Evolutionary conservation across 805 yeast species (phyloP).

Genomic region (Torulaspora franciscae): DNA sequence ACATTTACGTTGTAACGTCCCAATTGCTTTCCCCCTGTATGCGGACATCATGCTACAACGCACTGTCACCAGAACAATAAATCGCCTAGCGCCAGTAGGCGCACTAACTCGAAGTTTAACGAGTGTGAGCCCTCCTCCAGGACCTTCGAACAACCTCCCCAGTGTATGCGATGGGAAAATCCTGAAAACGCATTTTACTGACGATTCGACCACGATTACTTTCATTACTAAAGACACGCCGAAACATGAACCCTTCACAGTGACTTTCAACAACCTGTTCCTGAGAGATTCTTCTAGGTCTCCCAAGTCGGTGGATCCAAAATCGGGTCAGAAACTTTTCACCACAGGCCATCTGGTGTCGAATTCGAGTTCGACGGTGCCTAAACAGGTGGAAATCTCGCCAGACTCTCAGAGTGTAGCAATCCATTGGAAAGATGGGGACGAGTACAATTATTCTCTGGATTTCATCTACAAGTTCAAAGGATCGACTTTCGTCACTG

Average conservation of each 20-base stretch:
- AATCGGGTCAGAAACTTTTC: slow-evolving; percentile 57
- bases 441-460: slow-evolving; percentile 40
- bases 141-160: background rate
- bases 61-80: slow-evolving; percentile 1
- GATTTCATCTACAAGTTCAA: slow-evolving; percentile 46
- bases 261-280: slow-evolving; percentile 48
- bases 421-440: slow-evolving; percentile 49
- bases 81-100: background rate
- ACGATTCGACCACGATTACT: slow-evolving; percentile 26
- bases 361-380: slow-evolving; percentile 32
- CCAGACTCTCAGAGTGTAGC: slow-evolving; percentile 34
- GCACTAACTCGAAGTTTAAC: background rate
- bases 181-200: slow-evolving; percentile 13
- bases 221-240: slow-evolving; percentile 19
- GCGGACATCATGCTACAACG: slow-evolving; percentile 1
- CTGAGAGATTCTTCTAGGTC: slow-evolving; percentile 61
- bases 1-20: background rate
- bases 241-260: slow-evolving; percentile 22
- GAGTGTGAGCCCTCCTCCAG: background rate
- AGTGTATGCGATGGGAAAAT: slow-evolving; percentile 8
- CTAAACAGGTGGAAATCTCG: slow-evolving; percentile 37
- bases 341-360: slow-evolving; percentile 49
- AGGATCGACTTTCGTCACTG: slow-evolving; percentile 33
- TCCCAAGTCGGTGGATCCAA: slow-evolving; percentile 46
- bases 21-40: too few species aligned